These are phyloP conservation scores for Pholiota adiposa DNA, from an alignment of 1,284 basidiomycete genomes.

Conservation along the genomic window DNA sequence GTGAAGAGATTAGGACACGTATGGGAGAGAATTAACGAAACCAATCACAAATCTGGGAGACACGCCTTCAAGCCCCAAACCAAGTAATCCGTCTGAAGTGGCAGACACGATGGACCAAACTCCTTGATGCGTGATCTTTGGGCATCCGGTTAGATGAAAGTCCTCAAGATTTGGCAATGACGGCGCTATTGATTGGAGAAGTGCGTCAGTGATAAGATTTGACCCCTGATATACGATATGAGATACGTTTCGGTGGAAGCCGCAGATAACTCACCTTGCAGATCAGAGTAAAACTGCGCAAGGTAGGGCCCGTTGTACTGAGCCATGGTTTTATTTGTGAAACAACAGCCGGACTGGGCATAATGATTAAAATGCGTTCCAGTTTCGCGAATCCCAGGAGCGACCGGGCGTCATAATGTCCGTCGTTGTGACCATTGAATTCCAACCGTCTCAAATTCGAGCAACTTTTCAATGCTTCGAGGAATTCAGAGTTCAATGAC, in stretches of 20 bases:
- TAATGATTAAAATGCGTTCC: conserved; percentile 63
- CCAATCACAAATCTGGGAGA: conserved; percentile 58
- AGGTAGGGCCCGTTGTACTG: conserved; percentile 40
- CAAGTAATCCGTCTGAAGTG: conserved; percentile 49
- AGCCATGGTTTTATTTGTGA: conserved; percentile 56
- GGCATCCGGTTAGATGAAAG: conserved; percentile 66
- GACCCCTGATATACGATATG: conserved; percentile 47
- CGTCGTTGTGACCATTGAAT: conserved; percentile 66
- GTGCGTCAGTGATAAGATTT: conserved; percentile 55
- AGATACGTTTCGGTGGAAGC: not conserved
- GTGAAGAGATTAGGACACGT: not conserved
- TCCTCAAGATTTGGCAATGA: conserved; percentile 53
- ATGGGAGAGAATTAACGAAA: not conserved
- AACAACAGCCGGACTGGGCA: conserved; percentile 65
- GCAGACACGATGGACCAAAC: conserved; percentile 50
- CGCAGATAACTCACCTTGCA: conserved; percentile 57
- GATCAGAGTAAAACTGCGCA: conserved; percentile 62
- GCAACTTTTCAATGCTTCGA: conserved; percentile 51
- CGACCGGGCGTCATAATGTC: conserved; percentile 54
- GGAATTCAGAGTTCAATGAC: conserved; percentile 59
- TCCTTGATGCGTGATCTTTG: conserved; percentile 66
- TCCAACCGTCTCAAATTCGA: conserved; percentile 56
- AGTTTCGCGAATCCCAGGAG: conserved; percentile 54
- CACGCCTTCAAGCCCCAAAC: conserved; percentile 66
- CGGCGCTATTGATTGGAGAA: conserved; percentile 53